Conservation (phyloP, 371 early-diverging fungal species). For the Coemansia sp. region DNA sequence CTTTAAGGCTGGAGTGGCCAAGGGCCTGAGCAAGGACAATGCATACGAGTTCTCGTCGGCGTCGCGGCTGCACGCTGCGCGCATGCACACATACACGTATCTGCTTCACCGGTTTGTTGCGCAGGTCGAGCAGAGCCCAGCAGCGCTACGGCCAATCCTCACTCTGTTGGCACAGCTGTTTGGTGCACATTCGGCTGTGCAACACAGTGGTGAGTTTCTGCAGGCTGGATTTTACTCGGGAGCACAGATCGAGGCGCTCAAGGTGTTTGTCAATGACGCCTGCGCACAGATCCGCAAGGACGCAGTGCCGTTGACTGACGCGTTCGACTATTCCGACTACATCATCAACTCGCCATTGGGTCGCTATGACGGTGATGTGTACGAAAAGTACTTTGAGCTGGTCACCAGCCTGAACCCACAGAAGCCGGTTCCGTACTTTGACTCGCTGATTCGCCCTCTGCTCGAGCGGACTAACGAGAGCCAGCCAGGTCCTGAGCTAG, state of each 20-base stretch:
- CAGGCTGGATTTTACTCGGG: conserved; percentile 80
- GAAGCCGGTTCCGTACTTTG: conserved; percentile 75
- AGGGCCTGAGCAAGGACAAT: conserved; percentile 71
- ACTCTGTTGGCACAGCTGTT: conserved; percentile 73
- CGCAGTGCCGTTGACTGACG: conserved; percentile 82
- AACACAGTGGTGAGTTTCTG: conserved; percentile 84
- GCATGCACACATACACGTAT: conserved; percentile 82
- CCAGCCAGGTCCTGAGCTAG: conserved; percentile 51
- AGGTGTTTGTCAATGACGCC: conserved; percentile 63
- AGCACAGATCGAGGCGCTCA: conserved; percentile 67
- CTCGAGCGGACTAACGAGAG: conserved; percentile 59
- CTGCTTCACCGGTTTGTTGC: conserved; percentile 84
- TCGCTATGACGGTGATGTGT: conserved; percentile 82
- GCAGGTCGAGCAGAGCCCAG: conserved; percentile 62
- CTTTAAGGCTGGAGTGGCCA: conserved; percentile 67
- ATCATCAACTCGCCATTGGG: conserved; percentile 89
- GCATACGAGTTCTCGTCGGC: conserved; percentile 87
- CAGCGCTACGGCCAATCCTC: conserved; percentile 56
- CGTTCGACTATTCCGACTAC: conserved; percentile 85
- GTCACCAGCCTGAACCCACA: conserved; percentile 75
- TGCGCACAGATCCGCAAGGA: conserved; percentile 73
- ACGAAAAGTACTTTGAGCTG: conserved; percentile 83
- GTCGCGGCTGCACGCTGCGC: conserved; percentile 81
- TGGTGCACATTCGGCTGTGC: conserved; percentile 78
- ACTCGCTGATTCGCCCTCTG: conserved; percentile 77